These are phyloP conservation scores for Theileria parva DNA, from an alignment of 169 alveolate genomes.

Conservation along the genomic window DNA sequence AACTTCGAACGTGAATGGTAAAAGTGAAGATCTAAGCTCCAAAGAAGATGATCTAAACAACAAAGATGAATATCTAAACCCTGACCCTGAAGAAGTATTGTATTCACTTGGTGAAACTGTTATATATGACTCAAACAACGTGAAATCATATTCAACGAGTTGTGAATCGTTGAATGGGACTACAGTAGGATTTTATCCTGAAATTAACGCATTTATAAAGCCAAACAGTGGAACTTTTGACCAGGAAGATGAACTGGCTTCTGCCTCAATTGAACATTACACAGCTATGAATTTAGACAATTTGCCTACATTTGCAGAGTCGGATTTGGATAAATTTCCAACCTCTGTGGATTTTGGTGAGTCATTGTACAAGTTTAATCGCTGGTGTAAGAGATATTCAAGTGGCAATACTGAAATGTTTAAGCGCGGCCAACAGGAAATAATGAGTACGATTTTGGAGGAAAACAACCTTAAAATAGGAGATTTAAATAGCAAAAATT, in stretches of 20 bases:
- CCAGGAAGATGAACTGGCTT: slow-evolving; percentile 54
- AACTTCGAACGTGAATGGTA: no score
- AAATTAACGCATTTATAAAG: background rate
- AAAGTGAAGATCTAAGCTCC: background rate
- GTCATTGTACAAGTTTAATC: slow-evolving; percentile 20
- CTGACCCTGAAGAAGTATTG: background rate
- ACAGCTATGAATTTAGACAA: slow-evolving; percentile 5
- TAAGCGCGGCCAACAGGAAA: slow-evolving; percentile 34
- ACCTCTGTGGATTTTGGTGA: slow-evolving; percentile 24
- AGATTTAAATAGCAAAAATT: slow-evolving; percentile 3
- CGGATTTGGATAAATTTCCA: background rate
- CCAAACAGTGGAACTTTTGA: slow-evolving; percentile 18
- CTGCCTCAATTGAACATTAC: slow-evolving; percentile 23
- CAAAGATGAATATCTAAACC: background rate
- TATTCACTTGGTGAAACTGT: background rate
- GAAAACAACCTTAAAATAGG: background rate
- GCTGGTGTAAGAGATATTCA: slow-evolving; percentile 46
- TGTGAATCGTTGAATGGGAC: no score
- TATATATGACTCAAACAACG: background rate
- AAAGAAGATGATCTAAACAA: background rate
- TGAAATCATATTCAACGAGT: background rate
- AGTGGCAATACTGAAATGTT: slow-evolving; percentile 57
- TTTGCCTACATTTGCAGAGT: background rate
- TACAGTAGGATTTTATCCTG: no score
- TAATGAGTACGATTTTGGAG: slow-evolving; percentile 17